Base-by-base conservation (phyloP, 257 asterid genomes). In the Ilex aquifolium region DNA sequence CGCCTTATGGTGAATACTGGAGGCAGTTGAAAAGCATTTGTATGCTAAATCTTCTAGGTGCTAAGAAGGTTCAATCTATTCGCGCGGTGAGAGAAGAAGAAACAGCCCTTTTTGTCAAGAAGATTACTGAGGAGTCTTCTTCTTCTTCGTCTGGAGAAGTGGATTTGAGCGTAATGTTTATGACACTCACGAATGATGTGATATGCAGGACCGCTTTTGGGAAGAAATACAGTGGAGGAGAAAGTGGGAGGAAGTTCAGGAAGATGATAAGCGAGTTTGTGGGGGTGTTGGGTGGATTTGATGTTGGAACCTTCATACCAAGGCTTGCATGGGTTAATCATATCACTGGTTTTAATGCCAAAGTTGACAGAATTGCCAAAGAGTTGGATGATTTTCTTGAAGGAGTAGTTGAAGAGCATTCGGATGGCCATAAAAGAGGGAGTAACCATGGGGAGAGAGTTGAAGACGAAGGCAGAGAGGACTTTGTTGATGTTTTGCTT, bases 311-410 rank as follows among this genome's bases (percentile, higher is more conserved):
- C 30, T 76, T 61, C 46, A 32, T 82, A 8, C 83, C 87, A 1
- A 76, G 80, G 76, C 73, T 82, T 61, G 50, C 49, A 13, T 82
- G 82, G 80, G 50, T 78, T 15, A 40, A 72, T 48, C 16, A 30
- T 0, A 8, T 82, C 7, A 70, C 15, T 59, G 85, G 86, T 10
- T 68, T 78, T 30, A 63, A 72, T 64, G 49, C 61, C 0, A 70
- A 39, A 52, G 73, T 73, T 16, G 79, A 70, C 11, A 78, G 15
- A 53, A 66, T 67, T 6, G 79, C 74, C 4, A 74, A 62, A 16
- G 48, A 29, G 44, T 21, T 70, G 4, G 82, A 85, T 59, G 81
- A 62, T 2, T 76, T 85, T 53, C 29, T 84, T 40, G 82, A 69
- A 29, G 44, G 51, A 0, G 76, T 79, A 31, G 15, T 84, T 11